These are phyloP conservation scores for Tolypocladium ophioglossoides DNA, from an alignment of 2,329 filamentous ascomycete species.

Conservation along the genomic window DNA sequence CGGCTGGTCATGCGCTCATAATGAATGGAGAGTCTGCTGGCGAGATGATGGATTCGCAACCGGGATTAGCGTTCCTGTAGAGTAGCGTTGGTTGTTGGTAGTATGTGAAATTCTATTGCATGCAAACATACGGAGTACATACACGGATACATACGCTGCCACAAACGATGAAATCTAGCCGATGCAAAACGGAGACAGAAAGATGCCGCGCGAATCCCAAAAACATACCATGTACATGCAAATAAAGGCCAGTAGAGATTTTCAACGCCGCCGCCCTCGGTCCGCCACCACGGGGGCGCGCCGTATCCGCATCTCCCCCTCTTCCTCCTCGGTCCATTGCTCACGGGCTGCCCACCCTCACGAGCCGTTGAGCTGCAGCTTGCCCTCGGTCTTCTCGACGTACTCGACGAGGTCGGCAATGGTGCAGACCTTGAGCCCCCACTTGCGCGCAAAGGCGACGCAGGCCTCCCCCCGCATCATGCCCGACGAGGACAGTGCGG, in stretches of 20 bases:
- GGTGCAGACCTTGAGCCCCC: slow-evolving; percentile 87
- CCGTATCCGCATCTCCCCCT: neutral
- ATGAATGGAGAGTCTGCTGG: neutral
- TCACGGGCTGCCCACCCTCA: neutral
- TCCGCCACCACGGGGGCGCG: neutral
- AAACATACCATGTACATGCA: neutral
- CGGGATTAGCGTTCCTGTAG: neutral
- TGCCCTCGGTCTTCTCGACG: slow-evolving; percentile 65
- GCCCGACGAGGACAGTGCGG: slow-evolving; percentile 56
- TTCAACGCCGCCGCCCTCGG: neutral
- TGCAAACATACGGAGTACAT: neutral
- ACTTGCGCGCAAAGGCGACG: slow-evolving; percentile 76
- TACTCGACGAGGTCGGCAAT: slow-evolving; percentile 83
- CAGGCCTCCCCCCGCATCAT: slow-evolving; percentile 92
- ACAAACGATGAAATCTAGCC: neutral
- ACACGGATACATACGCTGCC: neutral
- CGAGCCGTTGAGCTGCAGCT: slow-evolving; percentile 29
- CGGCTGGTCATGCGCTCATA: neutral
- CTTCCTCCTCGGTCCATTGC: neutral
- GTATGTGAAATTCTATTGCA: neutral
- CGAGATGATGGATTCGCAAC: neutral
- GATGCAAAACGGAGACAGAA: neutral
- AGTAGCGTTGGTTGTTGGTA: neutral
- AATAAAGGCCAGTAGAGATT: neutral
- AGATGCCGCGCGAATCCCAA: neutral